Percentiles rank a stretch among this genome's conserved stretches.
Conservation (phyloP, 1,284 basidiomycete genomes). For the Ceratobasidium sp. region DNA sequence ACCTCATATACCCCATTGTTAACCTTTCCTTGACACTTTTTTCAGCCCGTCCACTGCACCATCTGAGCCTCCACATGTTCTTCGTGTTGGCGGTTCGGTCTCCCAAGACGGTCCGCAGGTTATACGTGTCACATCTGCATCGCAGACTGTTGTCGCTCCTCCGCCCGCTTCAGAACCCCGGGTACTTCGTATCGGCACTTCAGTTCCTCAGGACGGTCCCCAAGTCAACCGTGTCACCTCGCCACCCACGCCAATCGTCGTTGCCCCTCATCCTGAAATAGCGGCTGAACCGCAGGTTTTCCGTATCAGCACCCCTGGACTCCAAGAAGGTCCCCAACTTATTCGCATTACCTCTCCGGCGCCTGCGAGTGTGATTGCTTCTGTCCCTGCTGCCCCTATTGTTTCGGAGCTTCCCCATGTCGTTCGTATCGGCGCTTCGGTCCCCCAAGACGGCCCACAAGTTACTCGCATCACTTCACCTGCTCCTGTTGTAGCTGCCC, state of each 20-base stretch:
- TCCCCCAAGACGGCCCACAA: too few species aligned
- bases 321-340: constrained; percentile 19
- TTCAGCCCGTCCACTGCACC: neutral
- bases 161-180: too few species aligned
- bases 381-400: too few species aligned
- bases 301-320: constrained; percentile 5
- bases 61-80: constrained; percentile 9
- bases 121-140: constrained; percentile 4
- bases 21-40: neutral
- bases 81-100: neutral
- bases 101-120: neutral
- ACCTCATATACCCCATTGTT: too few species aligned
- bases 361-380: constrained; percentile 15
- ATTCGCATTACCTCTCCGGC: constrained; percentile 29
- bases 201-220: neutral
- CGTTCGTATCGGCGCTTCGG: too few species aligned
- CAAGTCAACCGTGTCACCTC: constrained; percentile 10
- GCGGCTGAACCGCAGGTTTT: neutral
- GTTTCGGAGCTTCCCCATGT: too few species aligned
- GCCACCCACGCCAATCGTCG: neutral
- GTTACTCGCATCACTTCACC: too few species aligned
- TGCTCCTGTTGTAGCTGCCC: neutral
- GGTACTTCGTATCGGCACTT: neutral
- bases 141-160: neutral
- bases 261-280: constrained; percentile 8